Evolutionary conservation across 345 rosid species (phyloP), one percentile per base, ranked within the genome.

Genomic region (Brassica napus): DNA sequence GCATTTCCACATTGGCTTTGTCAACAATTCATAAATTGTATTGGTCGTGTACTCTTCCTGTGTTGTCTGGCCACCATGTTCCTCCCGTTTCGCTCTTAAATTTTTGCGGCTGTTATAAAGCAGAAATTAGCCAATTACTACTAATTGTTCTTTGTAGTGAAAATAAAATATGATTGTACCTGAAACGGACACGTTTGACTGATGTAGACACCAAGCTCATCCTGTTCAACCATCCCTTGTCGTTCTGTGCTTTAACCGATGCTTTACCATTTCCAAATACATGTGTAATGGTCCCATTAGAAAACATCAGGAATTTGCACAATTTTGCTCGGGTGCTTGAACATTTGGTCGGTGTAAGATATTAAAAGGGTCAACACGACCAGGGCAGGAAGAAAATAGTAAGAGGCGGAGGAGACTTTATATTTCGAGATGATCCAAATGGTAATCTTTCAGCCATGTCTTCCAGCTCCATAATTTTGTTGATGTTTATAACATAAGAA

Each of bases 381-480:
- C 70, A 59, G 86, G 90, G 83, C 89, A 84, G 30, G 90, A 87
- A 77, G 83, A 87, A 82, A 88, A 83, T n/a, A 80, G 89, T 73
- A 34, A 84, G 84, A 30, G 89, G 1, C 35, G 35, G 81, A n/a
- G 92, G 86, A 35, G 92, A 83, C 73, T 88, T 89, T 71, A 84
- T 73, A 60, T 76, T 84, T 60, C 87, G 80, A 61, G 79, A 76
- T 58, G 87, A 82, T 69, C 93, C 95, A 31, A 90, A 88, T 0
- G 92, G 97, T 76, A 92, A 84, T 84, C 94, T 91, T 83, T 91
- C 98, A 80, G 99, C 99, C 98, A 91, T 89, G 69, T 92, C 93
- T 77, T 88, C 89, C 52, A 90, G 79, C 97, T 92, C 82, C 77
- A 78, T 64, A 61, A 34, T 65, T 54, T 26, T 12, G 11, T 42